Percentiles rank a stretch among this genome's conserved stretches.
phyloP scores from a whole-genome alignment of 352 stramenopile species.

The Pythium folliculosum region DNA sequence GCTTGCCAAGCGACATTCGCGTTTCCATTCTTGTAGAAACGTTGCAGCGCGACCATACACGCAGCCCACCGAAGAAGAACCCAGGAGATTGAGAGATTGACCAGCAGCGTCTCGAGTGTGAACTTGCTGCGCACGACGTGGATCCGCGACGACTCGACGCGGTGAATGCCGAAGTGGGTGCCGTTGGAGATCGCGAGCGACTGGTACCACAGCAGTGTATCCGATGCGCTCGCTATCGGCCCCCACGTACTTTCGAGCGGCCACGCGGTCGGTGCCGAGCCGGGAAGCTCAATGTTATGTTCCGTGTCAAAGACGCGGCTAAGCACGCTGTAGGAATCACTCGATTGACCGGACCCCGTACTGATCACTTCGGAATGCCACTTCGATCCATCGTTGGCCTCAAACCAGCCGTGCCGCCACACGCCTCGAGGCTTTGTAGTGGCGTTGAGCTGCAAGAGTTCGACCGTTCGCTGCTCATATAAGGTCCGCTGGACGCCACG shows the following conservation, averaged over 20 bases:
- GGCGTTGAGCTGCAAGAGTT: conserved; percentile 1
- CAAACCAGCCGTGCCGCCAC: conserved; percentile 42
- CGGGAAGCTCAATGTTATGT: conserved; percentile 17
- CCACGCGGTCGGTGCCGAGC: neutral
- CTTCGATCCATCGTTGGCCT: conserved; percentile 11
- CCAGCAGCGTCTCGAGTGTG: conserved; percentile 36
- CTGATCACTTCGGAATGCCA: conserved; percentile 38
- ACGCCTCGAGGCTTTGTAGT: neutral
- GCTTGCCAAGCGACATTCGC: conserved; percentile 26
- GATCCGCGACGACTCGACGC: conserved; percentile 1
- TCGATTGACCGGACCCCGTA: conserved; percentile 3
- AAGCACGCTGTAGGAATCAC: conserved; percentile 10
- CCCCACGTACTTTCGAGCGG: conserved; percentile 12
- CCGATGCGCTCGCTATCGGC: neutral
- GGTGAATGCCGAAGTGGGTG: conserved; percentile 25
- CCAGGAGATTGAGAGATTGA: conserved; percentile 31
- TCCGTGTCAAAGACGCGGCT: conserved; percentile 30
- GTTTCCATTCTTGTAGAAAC: conserved; percentile 1
- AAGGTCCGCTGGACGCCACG: conserved; percentile 16
- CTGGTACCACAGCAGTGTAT: conserved; percentile 21
- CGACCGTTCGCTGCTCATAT: conserved; percentile 19
- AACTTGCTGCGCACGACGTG: conserved; percentile 30
- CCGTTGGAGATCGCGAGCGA: conserved; percentile 30
- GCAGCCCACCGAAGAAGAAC: conserved; percentile 36
- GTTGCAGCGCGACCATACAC: conserved; percentile 29